phyloP scores from a whole-genome alignment of 139 green algal species.

The Chlorella ohadii region DNA sequence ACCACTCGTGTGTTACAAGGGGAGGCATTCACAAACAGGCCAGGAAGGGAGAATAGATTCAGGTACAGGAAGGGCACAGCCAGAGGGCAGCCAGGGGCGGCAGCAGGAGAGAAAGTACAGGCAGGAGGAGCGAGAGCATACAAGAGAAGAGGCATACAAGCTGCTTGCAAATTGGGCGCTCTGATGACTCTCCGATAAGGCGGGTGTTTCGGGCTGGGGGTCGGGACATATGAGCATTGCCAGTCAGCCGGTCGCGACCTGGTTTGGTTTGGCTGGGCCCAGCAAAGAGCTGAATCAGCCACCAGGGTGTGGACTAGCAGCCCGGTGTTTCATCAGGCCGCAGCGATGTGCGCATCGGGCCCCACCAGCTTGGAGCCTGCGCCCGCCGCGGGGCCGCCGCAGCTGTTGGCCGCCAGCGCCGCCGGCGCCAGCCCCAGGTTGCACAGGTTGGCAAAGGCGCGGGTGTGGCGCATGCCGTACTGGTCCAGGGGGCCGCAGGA shows the following conservation, averaged over 20 bases:
- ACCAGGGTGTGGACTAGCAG: too few species aligned
- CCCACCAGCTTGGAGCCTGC: constrained; percentile 14
- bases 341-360: not conserved
- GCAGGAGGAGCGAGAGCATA: not conserved
- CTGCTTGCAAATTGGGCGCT: not conserved
- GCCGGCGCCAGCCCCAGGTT: constrained; percentile 66
- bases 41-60: too few species aligned
- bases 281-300: too few species aligned
- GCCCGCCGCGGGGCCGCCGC: not conserved
- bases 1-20: too few species aligned
- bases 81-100: too few species aligned
- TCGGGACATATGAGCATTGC: too few species aligned
- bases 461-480: constrained; percentile 88
- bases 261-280: too few species aligned
- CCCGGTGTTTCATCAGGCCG: not conserved
- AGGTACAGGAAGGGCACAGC: not conserved
- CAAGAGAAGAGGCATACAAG: not conserved
- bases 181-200: too few species aligned
- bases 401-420: constrained; percentile 40
- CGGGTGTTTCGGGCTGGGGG: too few species aligned
- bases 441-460: constrained; percentile 89
- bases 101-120: not conserved
- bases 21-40: not conserved
- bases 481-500: constrained; percentile 75
- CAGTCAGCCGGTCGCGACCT: too few species aligned